These are phyloP conservation scores for Citrus mangshanensis DNA, from an alignment of 345 rosid species.

Conservation along the genomic window DNA sequence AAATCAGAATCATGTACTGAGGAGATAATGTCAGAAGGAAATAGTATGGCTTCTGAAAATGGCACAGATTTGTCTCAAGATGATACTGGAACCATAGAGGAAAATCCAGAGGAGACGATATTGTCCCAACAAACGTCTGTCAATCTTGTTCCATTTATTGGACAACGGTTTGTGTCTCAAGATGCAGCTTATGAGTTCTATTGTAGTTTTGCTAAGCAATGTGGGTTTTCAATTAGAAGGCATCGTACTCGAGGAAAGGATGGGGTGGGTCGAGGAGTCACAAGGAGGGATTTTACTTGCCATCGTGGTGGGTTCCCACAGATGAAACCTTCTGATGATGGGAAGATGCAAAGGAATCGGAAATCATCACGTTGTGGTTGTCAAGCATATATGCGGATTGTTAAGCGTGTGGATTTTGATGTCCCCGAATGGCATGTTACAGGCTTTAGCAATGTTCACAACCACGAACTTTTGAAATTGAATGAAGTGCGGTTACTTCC, in stretches of 20 bases:
- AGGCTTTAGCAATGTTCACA: conserved; percentile 55
- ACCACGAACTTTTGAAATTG: conserved; percentile 50
- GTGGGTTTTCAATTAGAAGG: conserved; percentile 59
- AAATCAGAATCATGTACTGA: neutral
- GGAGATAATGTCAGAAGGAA: conserved; percentile 39
- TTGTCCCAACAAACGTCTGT: conserved; percentile 56
- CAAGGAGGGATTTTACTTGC: conserved; percentile 62
- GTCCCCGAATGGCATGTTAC: conserved; percentile 61
- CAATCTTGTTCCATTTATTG: conserved; percentile 51
- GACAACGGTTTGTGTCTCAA: conserved; percentile 60
- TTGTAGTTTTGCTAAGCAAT: conserved; percentile 62
- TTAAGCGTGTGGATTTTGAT: conserved; percentile 53
- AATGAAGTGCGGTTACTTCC: conserved; percentile 42
- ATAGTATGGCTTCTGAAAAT: conserved; percentile 38
- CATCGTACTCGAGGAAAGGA: conserved; percentile 63
- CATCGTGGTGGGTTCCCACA: conserved; percentile 60
- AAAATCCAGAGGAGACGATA: conserved; percentile 42
- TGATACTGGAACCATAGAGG: conserved; percentile 39
- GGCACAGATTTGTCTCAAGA: conserved; percentile 43
- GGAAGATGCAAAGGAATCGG: conserved; percentile 55
- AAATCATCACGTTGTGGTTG: conserved; percentile 62
- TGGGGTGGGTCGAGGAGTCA: conserved; percentile 62
- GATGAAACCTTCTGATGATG: conserved; percentile 47
- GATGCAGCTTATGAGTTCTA: conserved; percentile 66
- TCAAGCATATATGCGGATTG: conserved; percentile 57